Evolutionary conservation across 345 rosid species (phyloP).

Genomic region (Eucalyptus pumila): DNA sequence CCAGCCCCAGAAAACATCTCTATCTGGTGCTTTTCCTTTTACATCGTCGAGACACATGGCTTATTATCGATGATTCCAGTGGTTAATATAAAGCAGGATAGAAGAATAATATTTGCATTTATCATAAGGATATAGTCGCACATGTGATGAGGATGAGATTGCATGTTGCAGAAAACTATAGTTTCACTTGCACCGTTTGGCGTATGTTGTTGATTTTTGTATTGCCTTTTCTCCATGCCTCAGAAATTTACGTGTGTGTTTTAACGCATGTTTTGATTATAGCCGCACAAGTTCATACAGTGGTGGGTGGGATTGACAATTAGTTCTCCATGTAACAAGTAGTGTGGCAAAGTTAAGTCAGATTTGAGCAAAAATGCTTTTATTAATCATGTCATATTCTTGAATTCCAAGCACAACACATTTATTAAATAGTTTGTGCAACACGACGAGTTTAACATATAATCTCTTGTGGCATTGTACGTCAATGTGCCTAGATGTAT

Average conservation of each 20-base stretch:
- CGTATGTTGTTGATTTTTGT: background rate
- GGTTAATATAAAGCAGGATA: background rate
- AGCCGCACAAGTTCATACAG: background rate
- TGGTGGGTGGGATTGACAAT: background rate
- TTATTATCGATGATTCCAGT: constrained; percentile 47
- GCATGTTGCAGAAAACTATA: background rate
- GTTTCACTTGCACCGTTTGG: background rate
- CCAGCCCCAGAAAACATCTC: constrained; percentile 31
- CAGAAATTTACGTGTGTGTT: background rate
- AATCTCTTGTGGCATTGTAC: background rate
- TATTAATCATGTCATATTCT: background rate
- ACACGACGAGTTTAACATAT: no score
- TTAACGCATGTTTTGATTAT: background rate
- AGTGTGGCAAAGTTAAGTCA: background rate
- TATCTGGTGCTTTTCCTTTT: constrained; percentile 49
- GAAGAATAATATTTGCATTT: background rate
- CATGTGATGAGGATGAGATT: no score
- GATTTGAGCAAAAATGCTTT: background rate
- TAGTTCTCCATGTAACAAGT: background rate
- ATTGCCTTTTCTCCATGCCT: background rate
- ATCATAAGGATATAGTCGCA: no score
- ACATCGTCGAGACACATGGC: constrained; percentile 85
- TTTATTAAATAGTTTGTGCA: background rate
- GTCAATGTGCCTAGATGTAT: background rate
- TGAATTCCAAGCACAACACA: background rate